Percentiles rank a stretch among this genome's conserved stretches.
Conservation (phyloP, 2,329 filamentous ascomycete species). For the Aspergillus thermomutatus region DNA sequence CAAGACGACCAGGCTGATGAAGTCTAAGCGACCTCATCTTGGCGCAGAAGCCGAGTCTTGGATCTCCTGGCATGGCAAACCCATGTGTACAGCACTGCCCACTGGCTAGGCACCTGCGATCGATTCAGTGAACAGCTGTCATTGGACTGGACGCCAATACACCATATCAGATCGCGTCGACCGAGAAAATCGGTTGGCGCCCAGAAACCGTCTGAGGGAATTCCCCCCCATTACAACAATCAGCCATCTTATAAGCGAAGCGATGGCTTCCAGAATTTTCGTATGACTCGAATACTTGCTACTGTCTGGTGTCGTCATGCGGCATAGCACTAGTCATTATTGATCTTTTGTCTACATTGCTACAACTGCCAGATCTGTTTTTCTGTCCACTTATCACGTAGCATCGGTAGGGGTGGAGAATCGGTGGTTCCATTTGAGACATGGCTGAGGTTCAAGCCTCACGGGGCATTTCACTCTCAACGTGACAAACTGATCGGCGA, state of each 20-base stretch:
- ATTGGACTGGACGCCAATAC: background rate
- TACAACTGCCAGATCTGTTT: background rate
- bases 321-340: background rate
- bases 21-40: background rate
- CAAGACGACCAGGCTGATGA: background rate
- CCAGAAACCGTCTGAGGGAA: slow-evolving; percentile 4
- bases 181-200: slow-evolving; percentile 4
- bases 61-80: background rate
- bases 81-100: background rate
- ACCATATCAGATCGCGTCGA: background rate
- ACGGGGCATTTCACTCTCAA: too few species aligned
- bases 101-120: background rate
- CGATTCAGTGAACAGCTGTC: background rate
- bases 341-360: background rate
- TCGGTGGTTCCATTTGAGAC: background rate
- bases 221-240: slow-evolving; percentile 1
- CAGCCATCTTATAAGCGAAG: background rate
- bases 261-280: background rate
- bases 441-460: background rate
- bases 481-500: background rate
- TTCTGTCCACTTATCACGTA: background rate
- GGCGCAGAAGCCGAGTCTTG: background rate
- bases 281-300: background rate
- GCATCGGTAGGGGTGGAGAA: too few species aligned
- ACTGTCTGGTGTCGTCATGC: background rate